Base-by-base conservation (phyloP, 108 stramenopile genomes). In the Conticribra guillardii region DNA sequence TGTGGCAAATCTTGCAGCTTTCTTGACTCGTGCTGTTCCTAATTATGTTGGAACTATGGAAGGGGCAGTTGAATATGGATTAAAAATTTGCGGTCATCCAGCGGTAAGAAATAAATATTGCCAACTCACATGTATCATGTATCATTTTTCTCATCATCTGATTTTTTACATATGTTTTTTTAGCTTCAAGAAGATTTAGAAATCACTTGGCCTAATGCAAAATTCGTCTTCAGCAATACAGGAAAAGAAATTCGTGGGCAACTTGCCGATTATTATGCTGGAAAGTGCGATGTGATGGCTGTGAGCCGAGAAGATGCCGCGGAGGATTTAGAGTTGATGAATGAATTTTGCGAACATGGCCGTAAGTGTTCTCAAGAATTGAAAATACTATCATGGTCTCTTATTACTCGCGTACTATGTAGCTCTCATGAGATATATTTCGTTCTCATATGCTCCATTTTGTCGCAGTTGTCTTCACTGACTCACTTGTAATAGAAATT, bases 181-280 rank as follows among this genome's bases (percentile, higher is more conserved):
- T n/a, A n/a, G n/a, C n/a, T n/a, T n/a, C n/a, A n/a, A n/a, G n/a
- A n/a, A n/a, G 71, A 71, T 24, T 27, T 71, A 9, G 30, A 44
- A 22, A 21, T 50, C 15, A 51, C 31, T 28, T 73, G 72, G 63
- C 63, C 72, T 41, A 7, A 34, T 2, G 72, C 55, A 9, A 73
- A 32, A 5, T 73, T 55, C 30, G 14, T 58, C 1, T 64, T 73
- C 30, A 22, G 23, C 28, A 9, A 54, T 5, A n/a, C 32, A 16
- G 72, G 62, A 15, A 47, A 47, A 18, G 57, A 59, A 1, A 31
- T 60, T 45, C 31, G 46, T 54, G 55, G 64, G 48, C 21, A 64
- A 9, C 26, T 64, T 11, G 72, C 64, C 11, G 72, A 63, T 18
- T 73, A 73, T 49, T 45, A 31, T 56, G 55, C 62, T 34, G 55